These are phyloP conservation scores for Powellomyces hirtus DNA, from an alignment of 192 early-diverging fungal genomes.

Conservation along the genomic window DNA sequence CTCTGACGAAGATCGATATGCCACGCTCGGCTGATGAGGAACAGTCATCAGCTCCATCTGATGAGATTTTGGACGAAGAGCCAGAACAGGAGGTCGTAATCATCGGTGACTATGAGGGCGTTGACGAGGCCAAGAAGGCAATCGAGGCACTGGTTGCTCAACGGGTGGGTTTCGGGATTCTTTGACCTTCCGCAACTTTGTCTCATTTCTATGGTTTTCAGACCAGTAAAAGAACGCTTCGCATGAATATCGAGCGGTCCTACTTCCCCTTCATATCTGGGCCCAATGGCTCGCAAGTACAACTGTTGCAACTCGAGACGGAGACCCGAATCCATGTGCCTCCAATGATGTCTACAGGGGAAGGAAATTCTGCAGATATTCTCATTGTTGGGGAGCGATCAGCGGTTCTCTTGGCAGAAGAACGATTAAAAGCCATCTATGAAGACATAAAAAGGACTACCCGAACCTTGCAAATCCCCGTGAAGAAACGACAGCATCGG, in stretches of 20 bases:
- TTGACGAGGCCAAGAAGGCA: slow-evolving; percentile 78
- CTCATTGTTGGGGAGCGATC: slow-evolving; percentile 77
- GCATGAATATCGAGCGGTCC: slow-evolving; percentile 68
- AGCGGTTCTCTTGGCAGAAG: slow-evolving; percentile 63
- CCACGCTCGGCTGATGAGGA: slow-evolving; percentile 51
- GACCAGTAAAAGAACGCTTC: slow-evolving; percentile 68
- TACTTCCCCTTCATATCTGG: slow-evolving; percentile 85
- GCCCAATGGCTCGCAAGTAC: slow-evolving; percentile 61
- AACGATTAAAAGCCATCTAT: slow-evolving; percentile 56
- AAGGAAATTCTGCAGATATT: slow-evolving; percentile 53
- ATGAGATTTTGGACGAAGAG: slow-evolving; percentile 33
- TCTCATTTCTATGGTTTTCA: slow-evolving; percentile 8
- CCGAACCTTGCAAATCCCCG: slow-evolving; percentile 60
- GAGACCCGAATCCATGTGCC: slow-evolving; percentile 80
- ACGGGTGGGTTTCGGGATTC: slow-evolving; percentile 45
- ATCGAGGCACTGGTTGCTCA: slow-evolving; percentile 77
- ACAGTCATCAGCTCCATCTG: slow-evolving; percentile 22
- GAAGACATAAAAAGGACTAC: slow-evolving; percentile 64
- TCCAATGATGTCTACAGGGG: slow-evolving; percentile 34
- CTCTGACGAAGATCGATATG: slow-evolving; percentile 73
- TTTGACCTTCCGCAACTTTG: neutral
- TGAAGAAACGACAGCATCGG: slow-evolving; percentile 91
- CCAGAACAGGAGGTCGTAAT: slow-evolving; percentile 42
- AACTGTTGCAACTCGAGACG: slow-evolving; percentile 58
- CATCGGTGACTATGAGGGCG: slow-evolving; percentile 79